phyloP scores from a whole-genome alignment of 305 asterid species.

The Solanum chacoense region DNA sequence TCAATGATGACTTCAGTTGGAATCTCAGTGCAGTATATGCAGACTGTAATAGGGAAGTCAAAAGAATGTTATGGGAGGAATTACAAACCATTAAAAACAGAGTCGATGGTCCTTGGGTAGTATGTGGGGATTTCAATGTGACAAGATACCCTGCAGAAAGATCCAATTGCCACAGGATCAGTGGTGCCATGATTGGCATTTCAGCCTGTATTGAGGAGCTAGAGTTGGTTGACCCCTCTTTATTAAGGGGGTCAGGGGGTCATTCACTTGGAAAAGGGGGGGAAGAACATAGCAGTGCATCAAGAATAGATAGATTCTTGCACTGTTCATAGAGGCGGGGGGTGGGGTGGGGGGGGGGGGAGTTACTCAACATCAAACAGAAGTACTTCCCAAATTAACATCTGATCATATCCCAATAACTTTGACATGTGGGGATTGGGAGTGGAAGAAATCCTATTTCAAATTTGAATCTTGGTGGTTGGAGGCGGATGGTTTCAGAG shows the following conservation, averaged over 20 bases:
- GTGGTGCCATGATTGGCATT: not conserved
- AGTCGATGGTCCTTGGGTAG: not conserved
- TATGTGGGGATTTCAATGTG: not conserved
- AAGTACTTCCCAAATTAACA: not conserved
- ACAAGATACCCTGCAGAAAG: not conserved
- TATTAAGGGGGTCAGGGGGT: not conserved
- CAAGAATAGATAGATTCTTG: not conserved
- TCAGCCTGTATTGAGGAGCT: not conserved
- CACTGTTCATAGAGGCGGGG: not conserved
- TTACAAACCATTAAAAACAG: not conserved
- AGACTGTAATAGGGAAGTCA: not conserved
- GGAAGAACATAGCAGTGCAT: not conserved
- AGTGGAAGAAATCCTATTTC: not conserved
- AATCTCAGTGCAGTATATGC: not conserved
- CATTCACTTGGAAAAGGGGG: not conserved
- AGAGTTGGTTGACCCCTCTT: not conserved
- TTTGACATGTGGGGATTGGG: not conserved
- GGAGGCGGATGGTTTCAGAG: not conserved
- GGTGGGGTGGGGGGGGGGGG: not conserved
- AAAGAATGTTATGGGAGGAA: not conserved
- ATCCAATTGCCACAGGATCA: not conserved
- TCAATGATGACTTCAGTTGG: not conserved
- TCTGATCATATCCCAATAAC: not conserved
- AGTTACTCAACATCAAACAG: not conserved
- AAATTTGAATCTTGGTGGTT: not conserved